Percentiles rank a stretch among this genome's conserved stretches.
Evolutionary conservation across 2,329 filamentous ascomycete genomes (phyloP).

Genomic region (Microdochium nivale): DNA sequence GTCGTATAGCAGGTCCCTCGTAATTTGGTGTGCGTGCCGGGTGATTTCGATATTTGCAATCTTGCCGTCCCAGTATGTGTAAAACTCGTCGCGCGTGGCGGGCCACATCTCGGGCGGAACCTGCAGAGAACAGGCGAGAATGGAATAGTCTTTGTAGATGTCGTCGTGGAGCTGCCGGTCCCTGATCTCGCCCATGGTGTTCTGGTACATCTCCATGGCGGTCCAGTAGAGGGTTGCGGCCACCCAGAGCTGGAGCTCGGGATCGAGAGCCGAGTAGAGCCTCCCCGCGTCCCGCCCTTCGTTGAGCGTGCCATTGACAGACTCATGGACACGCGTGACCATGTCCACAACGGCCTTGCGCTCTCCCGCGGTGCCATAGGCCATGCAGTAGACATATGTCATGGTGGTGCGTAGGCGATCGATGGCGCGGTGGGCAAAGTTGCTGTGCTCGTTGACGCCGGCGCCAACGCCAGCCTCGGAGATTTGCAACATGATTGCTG

Average conservation of each 20-base stretch:
- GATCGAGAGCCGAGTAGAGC: constrained; percentile 25
- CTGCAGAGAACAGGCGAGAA: constrained; percentile 19
- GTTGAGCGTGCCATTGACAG: constrained; percentile 17
- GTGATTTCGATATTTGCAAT: constrained; percentile 15
- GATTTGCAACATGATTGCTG: constrained; percentile 29
- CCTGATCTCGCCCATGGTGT: constrained; percentile 22
- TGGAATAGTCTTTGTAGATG: constrained; percentile 16
- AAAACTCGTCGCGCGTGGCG: constrained; percentile 13
- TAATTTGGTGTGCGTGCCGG: constrained; percentile 16
- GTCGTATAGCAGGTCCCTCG: constrained; percentile 14
- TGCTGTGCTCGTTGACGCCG: constrained; percentile 27
- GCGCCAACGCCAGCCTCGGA: constrained; percentile 27
- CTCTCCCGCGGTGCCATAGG: constrained; percentile 22
- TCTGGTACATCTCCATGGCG: constrained; percentile 23
- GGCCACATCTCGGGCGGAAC: constrained; percentile 21
- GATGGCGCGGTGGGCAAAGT: constrained; percentile 24
- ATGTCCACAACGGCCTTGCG: constrained; percentile 24
- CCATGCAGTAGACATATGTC: constrained; percentile 29
- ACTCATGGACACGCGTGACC: constrained; percentile 23
- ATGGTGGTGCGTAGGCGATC: constrained; percentile 27
- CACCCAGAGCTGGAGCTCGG: constrained; percentile 28
- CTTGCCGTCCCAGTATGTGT: constrained; percentile 18
- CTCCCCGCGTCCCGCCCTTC: constrained; percentile 8
- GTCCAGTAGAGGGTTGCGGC: constrained; percentile 29
- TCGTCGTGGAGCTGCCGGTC: constrained; percentile 13